Conservation (phyloP, 2,329 filamentous ascomycete genomes). For the Rutstroemia sp. region DNA sequence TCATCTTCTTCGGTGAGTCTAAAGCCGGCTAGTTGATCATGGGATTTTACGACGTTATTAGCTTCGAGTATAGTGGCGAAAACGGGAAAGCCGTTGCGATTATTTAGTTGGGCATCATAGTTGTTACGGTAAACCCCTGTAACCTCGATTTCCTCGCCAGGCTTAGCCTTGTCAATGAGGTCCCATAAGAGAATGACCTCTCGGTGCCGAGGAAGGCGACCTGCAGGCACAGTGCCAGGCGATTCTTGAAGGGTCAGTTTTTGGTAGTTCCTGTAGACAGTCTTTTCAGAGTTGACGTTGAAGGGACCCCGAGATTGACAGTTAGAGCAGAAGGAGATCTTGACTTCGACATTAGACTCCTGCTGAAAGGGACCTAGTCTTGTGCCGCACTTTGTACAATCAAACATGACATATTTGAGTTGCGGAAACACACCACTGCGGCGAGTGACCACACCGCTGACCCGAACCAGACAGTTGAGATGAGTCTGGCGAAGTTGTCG, state of each 20-base stretch:
- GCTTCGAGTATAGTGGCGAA: conserved; percentile 97
- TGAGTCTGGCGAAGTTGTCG: conserved; percentile 92
- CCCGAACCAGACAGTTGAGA: conserved; percentile 89
- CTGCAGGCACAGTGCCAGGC: conserved; percentile 91
- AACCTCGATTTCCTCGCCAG: conserved; percentile 94
- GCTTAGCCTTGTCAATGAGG: conserved; percentile 92
- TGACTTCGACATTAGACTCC: conserved; percentile 93
- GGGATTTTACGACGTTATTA: conserved; percentile 93
- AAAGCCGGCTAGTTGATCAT: conserved; percentile 96
- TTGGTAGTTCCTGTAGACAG: conserved; percentile 97
- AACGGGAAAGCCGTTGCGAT: conserved; percentile 96
- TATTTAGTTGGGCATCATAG: conserved; percentile 95
- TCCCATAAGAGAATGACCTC: conserved; percentile 97
- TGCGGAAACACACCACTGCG: conserved; percentile 95
- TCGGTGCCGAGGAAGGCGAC: conserved; percentile 83
- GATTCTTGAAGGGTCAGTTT: conserved; percentile 96
- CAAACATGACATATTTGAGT: conserved; percentile 97
- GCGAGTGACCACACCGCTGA: conserved; percentile 90
- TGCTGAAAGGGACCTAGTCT: conserved; percentile 96
- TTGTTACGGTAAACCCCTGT: conserved; percentile 97
- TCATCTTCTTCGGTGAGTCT: conserved; percentile 92
- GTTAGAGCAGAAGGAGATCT: conserved; percentile 91
- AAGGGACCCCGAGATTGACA: conserved; percentile 95
- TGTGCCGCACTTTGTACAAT: conserved; percentile 86
- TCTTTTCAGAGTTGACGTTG: conserved; percentile 93